Percentiles rank a stretch among this genome's conserved stretches.
phyloP scores from a whole-genome alignment of 164 flowering plant species.

The Vitis riparia region DNA sequence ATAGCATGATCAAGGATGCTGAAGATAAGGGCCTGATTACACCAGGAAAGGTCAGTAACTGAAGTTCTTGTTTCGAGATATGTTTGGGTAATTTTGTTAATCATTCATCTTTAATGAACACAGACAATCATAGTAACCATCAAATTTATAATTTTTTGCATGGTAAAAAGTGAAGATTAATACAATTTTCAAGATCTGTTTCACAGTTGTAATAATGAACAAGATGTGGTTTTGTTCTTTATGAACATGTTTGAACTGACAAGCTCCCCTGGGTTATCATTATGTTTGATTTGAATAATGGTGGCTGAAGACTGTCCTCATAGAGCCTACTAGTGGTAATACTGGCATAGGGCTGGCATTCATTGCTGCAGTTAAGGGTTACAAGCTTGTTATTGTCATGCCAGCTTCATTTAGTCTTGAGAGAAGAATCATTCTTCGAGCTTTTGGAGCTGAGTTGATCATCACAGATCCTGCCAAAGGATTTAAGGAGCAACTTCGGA shows the following conservation, averaged over 20 bases:
- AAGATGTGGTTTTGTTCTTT: too few relatives aligned
- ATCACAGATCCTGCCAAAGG: constrained; percentile 31
- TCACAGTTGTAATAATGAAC: too few relatives aligned
- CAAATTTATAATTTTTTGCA: too few relatives aligned
- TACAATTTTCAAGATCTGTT: too few relatives aligned
- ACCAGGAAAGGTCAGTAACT: constrained; percentile 32
- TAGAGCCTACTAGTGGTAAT: constrained; percentile 44
- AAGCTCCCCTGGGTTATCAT: too few relatives aligned
- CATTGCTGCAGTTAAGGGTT: constrained; percentile 41
- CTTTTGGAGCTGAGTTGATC: constrained; percentile 43
- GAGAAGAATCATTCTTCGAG: constrained; percentile 35
- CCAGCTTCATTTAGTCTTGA: constrained; percentile 38
- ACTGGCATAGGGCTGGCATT: constrained; percentile 46
- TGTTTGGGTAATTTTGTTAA: too few relatives aligned
- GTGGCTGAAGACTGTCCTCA: constrained; percentile 32
- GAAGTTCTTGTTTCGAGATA: background rate
- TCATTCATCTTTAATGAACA: too few relatives aligned
- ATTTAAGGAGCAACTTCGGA: constrained; percentile 19
- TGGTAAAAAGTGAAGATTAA: too few relatives aligned
- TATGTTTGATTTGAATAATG: too few relatives aligned
- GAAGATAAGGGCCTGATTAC: constrained; percentile 37
- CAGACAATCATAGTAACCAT: too few relatives aligned
- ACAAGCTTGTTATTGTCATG: constrained; percentile 36
- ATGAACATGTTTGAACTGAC: too few relatives aligned
- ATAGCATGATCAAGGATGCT: constrained; percentile 42